Base-by-base conservation (phyloP, 805 yeast species). In the Zygosaccharomyces rouxii region DNA sequence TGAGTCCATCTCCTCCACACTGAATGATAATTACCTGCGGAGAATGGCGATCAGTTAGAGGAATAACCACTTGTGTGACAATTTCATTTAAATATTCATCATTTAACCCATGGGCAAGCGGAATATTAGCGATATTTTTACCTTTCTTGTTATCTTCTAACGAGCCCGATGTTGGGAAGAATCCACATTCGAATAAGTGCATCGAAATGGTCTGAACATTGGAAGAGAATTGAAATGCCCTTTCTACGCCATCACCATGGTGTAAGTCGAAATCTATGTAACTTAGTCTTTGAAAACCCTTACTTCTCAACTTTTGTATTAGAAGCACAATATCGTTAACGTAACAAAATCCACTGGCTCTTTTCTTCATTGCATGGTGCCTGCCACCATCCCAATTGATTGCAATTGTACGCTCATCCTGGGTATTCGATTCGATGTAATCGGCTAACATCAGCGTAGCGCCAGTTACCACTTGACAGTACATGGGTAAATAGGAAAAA, bases 321-420 rank as follows among this genome's bases (percentile, higher is more conserved):
- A 78, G 76, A 11, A 86, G 57, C 0, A 79, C 83, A 6, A 84
- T 75, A 57, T 86, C 95, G 55, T 85, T 85, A 2, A 83, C 68
- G 57, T 85, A 85, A 58, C 94, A 85, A 58, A 81, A 85, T 2
- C 92, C 92, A 9, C 84, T 72, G 1, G 87, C 86, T 29, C 58
- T 67, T 0, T 73, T 56, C 54, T 74, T 75, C 39, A 66, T 70
- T 4, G 82, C 81, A 63, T 85, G 94, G 59, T 85, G 94, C 42
- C 90, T 65, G 1, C 94, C 95, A 5, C 95, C 95, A 57, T 79
- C 78, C 89, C 89, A 86, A 58, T 84, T 84, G 39, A 86, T 71
- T 1, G 77, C 81, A 1, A 79, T 65, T 7, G 61, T 50, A 35
- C 68, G 70, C 23, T 55, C 48, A 25, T 38, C 39, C 5, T 33